Conservation (phyloP, 208 protist genomes). For the Naegleria lovaniensis region DNA sequence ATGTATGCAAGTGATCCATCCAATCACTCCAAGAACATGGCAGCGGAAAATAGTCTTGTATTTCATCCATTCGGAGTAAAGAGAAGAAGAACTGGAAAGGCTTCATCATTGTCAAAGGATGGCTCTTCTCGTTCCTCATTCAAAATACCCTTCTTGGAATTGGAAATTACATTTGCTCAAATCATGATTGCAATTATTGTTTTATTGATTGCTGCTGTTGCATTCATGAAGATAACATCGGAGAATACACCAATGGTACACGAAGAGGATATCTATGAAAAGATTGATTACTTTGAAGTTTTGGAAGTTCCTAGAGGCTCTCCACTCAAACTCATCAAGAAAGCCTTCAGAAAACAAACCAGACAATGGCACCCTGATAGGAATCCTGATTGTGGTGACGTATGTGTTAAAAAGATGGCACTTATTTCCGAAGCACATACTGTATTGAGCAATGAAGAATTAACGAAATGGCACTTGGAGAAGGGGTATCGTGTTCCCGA, state of each 20-base stretch:
- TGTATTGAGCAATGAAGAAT: background rate
- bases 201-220: background rate
- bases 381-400: background rate
- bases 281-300: slow-evolving; percentile 24
- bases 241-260: slow-evolving; percentile 1
- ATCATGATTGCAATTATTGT: background rate
- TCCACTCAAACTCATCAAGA: background rate
- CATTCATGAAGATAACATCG: background rate
- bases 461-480: background rate
- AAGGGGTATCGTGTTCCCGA: background rate
- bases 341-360: background rate
- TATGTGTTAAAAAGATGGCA: slow-evolving; percentile 1
- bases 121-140: background rate
- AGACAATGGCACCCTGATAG: slow-evolving; percentile 14
- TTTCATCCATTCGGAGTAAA: background rate
- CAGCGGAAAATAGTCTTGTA: background rate
- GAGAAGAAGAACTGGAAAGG: background rate
- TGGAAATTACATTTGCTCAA: background rate
- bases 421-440: background rate
- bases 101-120: background rate
- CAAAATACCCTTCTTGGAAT: background rate
- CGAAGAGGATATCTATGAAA: background rate
- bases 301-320: background rate
- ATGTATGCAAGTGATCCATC: background rate
- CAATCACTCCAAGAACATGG: background rate